These are phyloP conservation scores for Adansonia digitata DNA, from an alignment of 345 rosid genomes.

Conservation along the genomic window DNA sequence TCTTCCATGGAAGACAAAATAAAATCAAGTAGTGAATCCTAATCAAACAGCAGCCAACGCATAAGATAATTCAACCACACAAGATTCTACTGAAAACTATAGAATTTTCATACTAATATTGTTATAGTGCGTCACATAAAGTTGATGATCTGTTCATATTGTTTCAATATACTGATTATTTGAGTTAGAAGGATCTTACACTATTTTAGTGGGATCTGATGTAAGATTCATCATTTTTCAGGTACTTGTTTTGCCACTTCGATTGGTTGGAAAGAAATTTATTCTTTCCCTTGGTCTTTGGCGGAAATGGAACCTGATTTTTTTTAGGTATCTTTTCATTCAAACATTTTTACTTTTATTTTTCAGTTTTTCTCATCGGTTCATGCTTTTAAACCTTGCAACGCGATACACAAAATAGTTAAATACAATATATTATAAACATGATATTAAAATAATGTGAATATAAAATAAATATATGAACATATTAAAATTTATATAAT, in stretches of 20 bases:
- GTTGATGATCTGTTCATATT: background rate
- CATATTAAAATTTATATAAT: too few species aligned
- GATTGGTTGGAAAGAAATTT: background rate
- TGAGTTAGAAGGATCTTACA: background rate
- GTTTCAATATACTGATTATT: conserved; percentile 5
- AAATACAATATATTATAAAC: too few species aligned
- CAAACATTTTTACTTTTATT: background rate
- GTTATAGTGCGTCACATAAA: background rate
- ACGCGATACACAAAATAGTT: too few species aligned
- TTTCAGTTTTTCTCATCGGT: background rate
- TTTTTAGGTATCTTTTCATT: background rate
- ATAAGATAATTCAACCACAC: too few species aligned
- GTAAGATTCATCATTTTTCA: background rate
- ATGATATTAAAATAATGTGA: too few species aligned
- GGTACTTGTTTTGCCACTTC: background rate
- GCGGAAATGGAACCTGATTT: background rate
- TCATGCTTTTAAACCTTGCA: too few species aligned
- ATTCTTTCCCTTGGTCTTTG: background rate
- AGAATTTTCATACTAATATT: background rate
- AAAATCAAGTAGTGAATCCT: too few species aligned
- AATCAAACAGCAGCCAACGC: too few species aligned
- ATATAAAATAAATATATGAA: too few species aligned
- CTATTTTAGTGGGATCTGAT: background rate
- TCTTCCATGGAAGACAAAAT: too few species aligned
- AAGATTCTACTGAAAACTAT: background rate